Evolutionary conservation across 129 eudicot genomes (phyloP).

Genomic region (Pulicaria dysenterica): DNA sequence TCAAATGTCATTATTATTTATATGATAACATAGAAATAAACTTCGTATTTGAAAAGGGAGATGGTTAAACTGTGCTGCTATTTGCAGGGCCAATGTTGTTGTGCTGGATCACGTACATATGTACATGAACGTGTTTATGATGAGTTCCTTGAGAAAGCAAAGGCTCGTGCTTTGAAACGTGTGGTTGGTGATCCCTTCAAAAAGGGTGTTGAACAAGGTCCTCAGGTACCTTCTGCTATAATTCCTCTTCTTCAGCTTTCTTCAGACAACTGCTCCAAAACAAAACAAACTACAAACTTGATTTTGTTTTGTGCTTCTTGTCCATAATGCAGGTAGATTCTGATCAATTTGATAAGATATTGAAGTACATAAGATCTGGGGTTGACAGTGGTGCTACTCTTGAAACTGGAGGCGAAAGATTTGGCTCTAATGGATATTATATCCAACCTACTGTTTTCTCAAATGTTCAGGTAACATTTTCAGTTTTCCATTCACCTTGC

Average conservation of each 20-base stretch:
- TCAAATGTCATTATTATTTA: neutral
- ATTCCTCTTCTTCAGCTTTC: neutral
- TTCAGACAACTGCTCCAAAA: neutral
- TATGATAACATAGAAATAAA: neutral
- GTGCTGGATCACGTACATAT: slow-evolving; percentile 60
- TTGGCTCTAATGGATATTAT: slow-evolving; percentile 50
- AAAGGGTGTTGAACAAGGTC: slow-evolving; percentile 59
- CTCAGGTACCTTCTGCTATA: slow-evolving; percentile 43
- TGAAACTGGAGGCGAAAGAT: slow-evolving; percentile 57
- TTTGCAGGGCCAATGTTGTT: slow-evolving; percentile 63
- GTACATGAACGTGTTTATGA: slow-evolving; percentile 65
- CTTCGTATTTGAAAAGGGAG: neutral
- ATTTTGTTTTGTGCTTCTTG: neutral
- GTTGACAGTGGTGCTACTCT: slow-evolving; percentile 52
- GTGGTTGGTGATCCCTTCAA: slow-evolving; percentile 59
- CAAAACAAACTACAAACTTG: neutral
- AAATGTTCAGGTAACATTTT: slow-evolving; percentile 41
- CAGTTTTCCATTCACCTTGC: neutral
- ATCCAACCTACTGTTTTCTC: slow-evolving; percentile 64
- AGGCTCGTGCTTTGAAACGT: slow-evolving; percentile 47
- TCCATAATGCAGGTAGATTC: slow-evolving; percentile 42
- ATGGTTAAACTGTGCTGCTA: neutral
- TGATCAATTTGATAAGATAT: slow-evolving; percentile 52
- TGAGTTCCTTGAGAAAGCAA: slow-evolving; percentile 51
- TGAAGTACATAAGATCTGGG: slow-evolving; percentile 51